These are phyloP conservation scores for Debaryomycetaceae sp. DNA, from an alignment of 1,139 yeast species.

Conservation along the genomic window DNA sequence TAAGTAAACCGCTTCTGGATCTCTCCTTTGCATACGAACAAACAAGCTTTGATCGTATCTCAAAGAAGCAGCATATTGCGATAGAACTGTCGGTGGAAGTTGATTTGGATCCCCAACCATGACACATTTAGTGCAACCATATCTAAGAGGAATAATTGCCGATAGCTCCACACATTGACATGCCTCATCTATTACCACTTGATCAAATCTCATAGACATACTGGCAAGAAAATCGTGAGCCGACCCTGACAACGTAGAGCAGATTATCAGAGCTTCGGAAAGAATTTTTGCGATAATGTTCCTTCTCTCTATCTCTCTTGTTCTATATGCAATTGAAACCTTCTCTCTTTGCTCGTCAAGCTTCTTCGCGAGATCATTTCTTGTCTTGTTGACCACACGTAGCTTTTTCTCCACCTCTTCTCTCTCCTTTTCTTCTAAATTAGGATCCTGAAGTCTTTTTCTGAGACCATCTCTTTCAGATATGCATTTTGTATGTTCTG, in stretches of 20 bases:
- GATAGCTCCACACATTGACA: conserved; percentile 96
- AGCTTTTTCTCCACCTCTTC: conserved; percentile 46
- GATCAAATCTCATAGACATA: conserved; percentile 75
- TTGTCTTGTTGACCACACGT: conserved; percentile 53
- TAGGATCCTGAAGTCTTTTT: conserved; percentile 29
- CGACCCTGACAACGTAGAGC: conserved; percentile 91
- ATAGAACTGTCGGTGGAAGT: conserved; percentile 96
- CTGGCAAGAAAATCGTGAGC: conserved; percentile 84
- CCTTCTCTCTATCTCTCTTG: conserved; percentile 74
- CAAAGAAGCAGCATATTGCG: conserved; percentile 77
- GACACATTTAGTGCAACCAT: conserved; percentile 86
- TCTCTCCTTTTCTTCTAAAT: conserved; percentile 35
- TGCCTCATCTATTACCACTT: conserved; percentile 97
- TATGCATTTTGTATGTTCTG: conserved; percentile 51
- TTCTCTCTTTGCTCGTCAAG: conserved; percentile 79
- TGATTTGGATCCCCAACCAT: conserved; percentile 99
- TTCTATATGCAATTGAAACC: conserved; percentile 63
- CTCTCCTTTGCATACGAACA: conserved; percentile 82
- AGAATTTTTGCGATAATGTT: conserved; percentile 71
- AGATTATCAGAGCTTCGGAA: conserved; percentile 79
- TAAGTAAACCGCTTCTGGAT: conserved; percentile 61
- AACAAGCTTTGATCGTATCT: conserved; percentile 90
- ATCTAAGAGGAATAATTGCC: conserved; percentile 86
- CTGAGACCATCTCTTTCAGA: conserved; percentile 50
- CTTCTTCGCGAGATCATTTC: conserved; percentile 68